Conservation (phyloP, 768 basidiomycete genomes). For the Lentinula boryana region DNA sequence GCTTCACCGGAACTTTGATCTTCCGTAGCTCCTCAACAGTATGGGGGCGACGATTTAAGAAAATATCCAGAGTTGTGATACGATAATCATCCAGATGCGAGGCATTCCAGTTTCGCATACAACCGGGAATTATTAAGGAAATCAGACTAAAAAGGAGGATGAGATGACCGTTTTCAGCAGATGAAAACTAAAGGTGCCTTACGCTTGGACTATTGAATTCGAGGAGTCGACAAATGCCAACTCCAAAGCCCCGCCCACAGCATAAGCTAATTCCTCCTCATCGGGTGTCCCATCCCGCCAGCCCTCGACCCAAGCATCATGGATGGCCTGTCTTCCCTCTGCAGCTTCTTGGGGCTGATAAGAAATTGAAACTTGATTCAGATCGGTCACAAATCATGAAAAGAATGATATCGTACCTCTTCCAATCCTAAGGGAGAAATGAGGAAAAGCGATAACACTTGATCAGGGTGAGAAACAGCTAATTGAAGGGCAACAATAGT, state of each 20-base stretch:
- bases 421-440: too few species aligned
- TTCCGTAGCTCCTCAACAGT: not conserved
- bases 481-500: constrained; percentile 19
- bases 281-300: not conserved
- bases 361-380: not conserved
- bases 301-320: constrained; percentile 7
- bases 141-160: not conserved
- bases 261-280: constrained; percentile 4
- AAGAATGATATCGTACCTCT: too few species aligned
- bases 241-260: constrained; percentile 10
- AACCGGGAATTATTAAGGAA: not conserved
- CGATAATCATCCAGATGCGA: constrained; percentile 3
- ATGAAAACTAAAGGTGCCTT: not conserved
- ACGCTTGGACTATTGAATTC: constrained; percentile 4
- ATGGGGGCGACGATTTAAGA: constrained; percentile 1
- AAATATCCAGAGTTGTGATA: constrained; percentile 3
- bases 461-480: constrained; percentile 15
- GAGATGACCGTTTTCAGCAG: not conserved
- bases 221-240: constrained; percentile 6
- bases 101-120: not conserved
- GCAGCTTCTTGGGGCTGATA: constrained; percentile 8
- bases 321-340: constrained; percentile 11
- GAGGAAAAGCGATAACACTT: constrained; percentile 14
- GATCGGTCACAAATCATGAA: not conserved
- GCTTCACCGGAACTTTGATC: not conserved